These are phyloP conservation scores for Inga laurina DNA, from an alignment of 306 rosid species.

Conservation along the genomic window DNA sequence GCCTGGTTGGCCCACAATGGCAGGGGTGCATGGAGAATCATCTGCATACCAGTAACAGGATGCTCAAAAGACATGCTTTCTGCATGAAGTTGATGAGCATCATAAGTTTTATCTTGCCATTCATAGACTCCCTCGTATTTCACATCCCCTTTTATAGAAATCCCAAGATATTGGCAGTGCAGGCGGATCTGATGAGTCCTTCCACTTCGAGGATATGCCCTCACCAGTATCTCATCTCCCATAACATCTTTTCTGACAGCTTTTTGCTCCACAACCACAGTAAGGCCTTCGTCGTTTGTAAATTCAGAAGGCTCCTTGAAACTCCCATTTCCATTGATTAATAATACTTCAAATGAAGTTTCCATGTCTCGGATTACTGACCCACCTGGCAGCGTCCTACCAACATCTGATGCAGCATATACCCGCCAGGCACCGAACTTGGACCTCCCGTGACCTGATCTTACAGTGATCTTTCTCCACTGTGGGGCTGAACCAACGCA, in stretches of 20 bases:
- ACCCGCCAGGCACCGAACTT: slow-evolving; percentile 87
- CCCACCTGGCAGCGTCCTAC: slow-evolving; percentile 77
- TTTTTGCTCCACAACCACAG: slow-evolving; percentile 58
- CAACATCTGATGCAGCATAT: slow-evolving; percentile 77
- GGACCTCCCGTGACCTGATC: slow-evolving; percentile 91
- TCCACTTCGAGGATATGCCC: slow-evolving; percentile 83
- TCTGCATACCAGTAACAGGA: slow-evolving; percentile 64
- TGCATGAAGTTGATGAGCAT: slow-evolving; percentile 86
- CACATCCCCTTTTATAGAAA: slow-evolving; percentile 84
- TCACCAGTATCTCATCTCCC: slow-evolving; percentile 63
- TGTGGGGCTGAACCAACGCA: slow-evolving; percentile 59
- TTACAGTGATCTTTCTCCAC: slow-evolving; percentile 66
- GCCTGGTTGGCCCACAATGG: slow-evolving; percentile 68
- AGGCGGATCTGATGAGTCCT: slow-evolving; percentile 92
- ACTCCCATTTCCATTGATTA: slow-evolving; percentile 53
- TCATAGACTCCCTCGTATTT: slow-evolving; percentile 85
- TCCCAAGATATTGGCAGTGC: slow-evolving; percentile 91
- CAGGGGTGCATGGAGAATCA: slow-evolving; percentile 59
- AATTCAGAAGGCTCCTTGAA: slow-evolving; percentile 44
- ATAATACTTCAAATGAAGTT: slow-evolving; percentile 69
- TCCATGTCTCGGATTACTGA: slow-evolving; percentile 83
- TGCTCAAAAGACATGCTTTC: slow-evolving; percentile 75
- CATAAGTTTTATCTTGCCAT: slow-evolving; percentile 55
- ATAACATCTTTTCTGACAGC: slow-evolving; percentile 33
- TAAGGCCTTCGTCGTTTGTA: slow-evolving; percentile 34